Evolutionary conservation across 148 eudicot species (phyloP).

Genomic region (Rhododendron vialii): DNA sequence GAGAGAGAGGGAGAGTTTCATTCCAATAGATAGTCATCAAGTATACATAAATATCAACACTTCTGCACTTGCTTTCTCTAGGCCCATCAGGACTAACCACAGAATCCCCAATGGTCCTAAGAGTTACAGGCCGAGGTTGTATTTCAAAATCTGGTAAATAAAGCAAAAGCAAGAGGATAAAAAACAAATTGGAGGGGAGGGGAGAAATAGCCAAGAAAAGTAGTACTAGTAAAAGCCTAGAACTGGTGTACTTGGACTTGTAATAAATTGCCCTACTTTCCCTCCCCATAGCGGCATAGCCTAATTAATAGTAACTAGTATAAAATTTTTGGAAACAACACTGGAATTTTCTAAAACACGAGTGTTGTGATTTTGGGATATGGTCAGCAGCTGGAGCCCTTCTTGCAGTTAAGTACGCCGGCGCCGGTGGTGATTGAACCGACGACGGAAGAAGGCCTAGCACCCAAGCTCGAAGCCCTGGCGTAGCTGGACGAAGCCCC

Average conservation of each 20-base stretch:
- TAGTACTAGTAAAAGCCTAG: too few relatives aligned
- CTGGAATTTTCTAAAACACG: neutral
- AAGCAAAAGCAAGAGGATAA: slow-evolving; percentile 3
- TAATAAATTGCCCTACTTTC: slow-evolving; percentile 2
- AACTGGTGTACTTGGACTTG: slow-evolving; percentile 5
- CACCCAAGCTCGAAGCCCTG: slow-evolving; percentile 69
- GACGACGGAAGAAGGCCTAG: slow-evolving; percentile 50
- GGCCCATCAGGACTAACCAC: slow-evolving; percentile 8
- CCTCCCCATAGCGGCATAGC: neutral
- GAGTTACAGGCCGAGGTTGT: slow-evolving; percentile 55
- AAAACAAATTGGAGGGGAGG: slow-evolving; percentile 9
- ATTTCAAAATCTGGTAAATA: slow-evolving; percentile 1
- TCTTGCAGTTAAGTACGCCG: slow-evolving; percentile 56
- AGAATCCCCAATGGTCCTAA: slow-evolving; percentile 16
- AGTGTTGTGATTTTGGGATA: neutral
- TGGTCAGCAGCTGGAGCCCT: slow-evolving; percentile 49
- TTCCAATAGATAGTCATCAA: neutral
- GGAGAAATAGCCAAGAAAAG: neutral
- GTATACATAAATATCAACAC: slow-evolving; percentile 29
- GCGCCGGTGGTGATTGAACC: slow-evolving; percentile 42
- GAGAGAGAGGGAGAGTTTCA: neutral
- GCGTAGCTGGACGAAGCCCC: slow-evolving; percentile 65
- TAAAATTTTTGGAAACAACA: neutral
- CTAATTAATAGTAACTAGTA: neutral
- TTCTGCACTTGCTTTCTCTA: slow-evolving; percentile 42